phyloP scores from a whole-genome alignment of 2,329 filamentous ascomycete genomes.

The Trichoderma oligosporum region DNA sequence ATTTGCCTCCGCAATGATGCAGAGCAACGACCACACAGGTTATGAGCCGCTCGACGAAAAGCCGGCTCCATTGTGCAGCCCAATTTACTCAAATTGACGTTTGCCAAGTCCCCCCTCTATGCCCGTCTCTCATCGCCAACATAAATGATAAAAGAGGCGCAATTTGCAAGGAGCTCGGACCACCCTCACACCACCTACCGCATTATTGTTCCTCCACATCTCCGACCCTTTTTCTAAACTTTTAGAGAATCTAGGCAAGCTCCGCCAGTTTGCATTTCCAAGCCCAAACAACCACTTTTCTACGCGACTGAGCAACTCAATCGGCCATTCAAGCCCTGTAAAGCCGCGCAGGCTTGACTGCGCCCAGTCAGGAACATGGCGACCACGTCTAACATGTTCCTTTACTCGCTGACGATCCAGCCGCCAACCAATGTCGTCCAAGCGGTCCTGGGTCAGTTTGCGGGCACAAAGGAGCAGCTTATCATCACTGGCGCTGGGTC shows the following conservation, averaged over 20 bases:
- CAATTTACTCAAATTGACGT: constrained; percentile 19
- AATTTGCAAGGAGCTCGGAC: constrained; percentile 29
- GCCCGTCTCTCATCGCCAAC: neutral
- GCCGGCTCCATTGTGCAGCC: constrained; percentile 38
- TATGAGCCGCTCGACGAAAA: constrained; percentile 39
- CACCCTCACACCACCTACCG: constrained; percentile 28
- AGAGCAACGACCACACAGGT: constrained; percentile 41
- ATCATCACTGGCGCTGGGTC: constrained; percentile 93
- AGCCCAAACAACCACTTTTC: constrained; percentile 24
- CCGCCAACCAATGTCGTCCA: constrained; percentile 84
- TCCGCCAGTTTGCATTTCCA: constrained; percentile 24
- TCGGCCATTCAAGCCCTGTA: constrained; percentile 29
- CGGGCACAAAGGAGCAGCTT: constrained; percentile 94
- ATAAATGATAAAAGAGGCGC: neutral
- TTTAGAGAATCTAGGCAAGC: constrained; percentile 29
- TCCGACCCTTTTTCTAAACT: constrained; percentile 29
- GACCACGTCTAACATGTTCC: constrained; percentile 96
- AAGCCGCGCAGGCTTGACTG: constrained; percentile 50
- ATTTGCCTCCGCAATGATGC: constrained; percentile 34
- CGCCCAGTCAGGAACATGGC: constrained; percentile 67
- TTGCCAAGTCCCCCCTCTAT: constrained; percentile 7
- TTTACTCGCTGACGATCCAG: constrained; percentile 96
- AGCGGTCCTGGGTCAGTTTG: constrained; percentile 91
- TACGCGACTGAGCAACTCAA: constrained; percentile 26
- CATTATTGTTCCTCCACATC: constrained; percentile 35